Evolutionary conservation across 2,329 filamentous ascomycete species (phyloP), one percentile per base, ranked within the genome.

Genomic region (Trichoderma gracile): DNA sequence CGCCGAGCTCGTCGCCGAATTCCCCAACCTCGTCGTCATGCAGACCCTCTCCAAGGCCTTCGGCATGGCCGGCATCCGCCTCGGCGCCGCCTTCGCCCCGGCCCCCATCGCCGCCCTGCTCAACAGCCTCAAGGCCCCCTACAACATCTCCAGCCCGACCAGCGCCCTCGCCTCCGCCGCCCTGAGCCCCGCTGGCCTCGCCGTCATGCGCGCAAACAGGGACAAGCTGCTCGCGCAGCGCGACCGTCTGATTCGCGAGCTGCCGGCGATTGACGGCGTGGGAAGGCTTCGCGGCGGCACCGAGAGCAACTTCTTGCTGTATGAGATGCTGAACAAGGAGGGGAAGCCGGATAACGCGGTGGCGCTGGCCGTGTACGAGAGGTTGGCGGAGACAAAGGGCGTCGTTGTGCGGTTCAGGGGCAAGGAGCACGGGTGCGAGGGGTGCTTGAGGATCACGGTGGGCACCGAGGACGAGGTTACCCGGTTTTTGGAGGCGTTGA

Each of bases 31-130:
- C 27, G 93, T 97, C 19, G 93, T 99, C 64, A 92, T 98, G 91
- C 95, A 99, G 81, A 99, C 95, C 1, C 84, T 98, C n/a, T 96
- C 91, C 72, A 99, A 99, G 77, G 95, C 93, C 0, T 99, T 99
- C 73, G 95, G 95, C 30, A 85, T 99, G 73, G 95, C 95, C 4
- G 95, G 94, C 57, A 97, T 99, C 74, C 85, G 95, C 17, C 83
- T 99, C 1, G 95, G 95, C 53, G 91, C 88, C 8, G 92, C 92
- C 0, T 99, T 97, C 74, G 85, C 91, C 5, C 85, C 87, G 10
- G 82, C 87, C 0, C 83, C 87, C 6, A 89, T 99, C 67, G 93
- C 94, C 2, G 78, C 79, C 17, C 81, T 99, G 14, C 83, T 99
- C 63, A 99, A 99, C 79, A 93, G 84, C 74, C 83, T 99, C 72